A percentile compares a stretch with the other conserved stretches of the same genome.
Conservation (phyloP, 768 basidiomycete species). For the Leccinum boreale region DNA sequence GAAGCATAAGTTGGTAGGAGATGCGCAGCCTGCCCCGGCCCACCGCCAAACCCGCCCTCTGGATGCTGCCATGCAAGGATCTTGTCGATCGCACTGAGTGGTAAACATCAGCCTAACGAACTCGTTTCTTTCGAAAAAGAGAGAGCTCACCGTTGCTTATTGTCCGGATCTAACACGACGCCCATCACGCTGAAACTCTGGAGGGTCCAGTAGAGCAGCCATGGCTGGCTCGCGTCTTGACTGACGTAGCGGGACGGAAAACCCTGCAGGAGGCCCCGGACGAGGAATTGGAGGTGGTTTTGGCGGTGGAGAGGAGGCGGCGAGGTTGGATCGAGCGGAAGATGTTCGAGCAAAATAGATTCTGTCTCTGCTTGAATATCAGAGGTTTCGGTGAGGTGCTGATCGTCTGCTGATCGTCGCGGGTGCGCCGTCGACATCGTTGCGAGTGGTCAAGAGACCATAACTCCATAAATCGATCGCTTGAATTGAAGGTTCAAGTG, state of each 20-base stretch:
- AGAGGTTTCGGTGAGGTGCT: conserved; percentile 62
- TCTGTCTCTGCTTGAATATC: conserved; percentile 63
- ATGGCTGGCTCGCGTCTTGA: conserved; percentile 93
- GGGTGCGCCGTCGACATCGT: conserved; percentile 19
- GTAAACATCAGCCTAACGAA: not conserved
- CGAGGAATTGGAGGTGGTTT: conserved; percentile 73
- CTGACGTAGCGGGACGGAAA: conserved; percentile 77
- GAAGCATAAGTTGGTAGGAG: conserved; percentile 88
- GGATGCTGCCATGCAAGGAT: conserved; percentile 81
- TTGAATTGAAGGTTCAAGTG: not conserved
- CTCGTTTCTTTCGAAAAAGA: not conserved
- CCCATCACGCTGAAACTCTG: conserved; percentile 81
- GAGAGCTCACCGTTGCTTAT: conserved; percentile 60
- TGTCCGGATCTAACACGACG: conserved; percentile 72
- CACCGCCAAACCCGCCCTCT: conserved; percentile 89
- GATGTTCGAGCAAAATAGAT: conserved; percentile 52
- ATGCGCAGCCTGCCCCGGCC: conserved; percentile 85
- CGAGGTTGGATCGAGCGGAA: conserved; percentile 33
- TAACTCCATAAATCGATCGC: not conserved
- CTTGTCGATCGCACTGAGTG: conserved; percentile 69
- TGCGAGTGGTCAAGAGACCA: not conserved
- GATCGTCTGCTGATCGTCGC: conserved; percentile 49
- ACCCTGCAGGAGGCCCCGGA: conserved; percentile 68
- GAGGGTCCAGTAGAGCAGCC: conserved; percentile 92
- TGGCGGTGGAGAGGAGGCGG: conserved; percentile 51